Conservation (phyloP, 176 grass and related monocot species). For the Musa itinerans region DNA sequence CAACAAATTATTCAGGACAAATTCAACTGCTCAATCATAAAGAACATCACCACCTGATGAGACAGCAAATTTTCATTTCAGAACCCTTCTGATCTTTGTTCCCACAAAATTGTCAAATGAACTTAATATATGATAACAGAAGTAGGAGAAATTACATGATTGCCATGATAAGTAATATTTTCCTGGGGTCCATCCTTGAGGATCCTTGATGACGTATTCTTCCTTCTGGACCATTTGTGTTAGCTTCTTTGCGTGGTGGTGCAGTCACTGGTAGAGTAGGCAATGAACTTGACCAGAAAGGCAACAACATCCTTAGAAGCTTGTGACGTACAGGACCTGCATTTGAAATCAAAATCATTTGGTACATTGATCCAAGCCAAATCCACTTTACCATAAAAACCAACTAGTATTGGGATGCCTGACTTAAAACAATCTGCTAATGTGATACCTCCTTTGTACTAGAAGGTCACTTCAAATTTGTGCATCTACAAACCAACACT, state of each 20-base stretch:
- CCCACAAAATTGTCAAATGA: neutral
- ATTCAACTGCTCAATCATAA: no score
- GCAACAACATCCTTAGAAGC: slow-evolving; percentile 87
- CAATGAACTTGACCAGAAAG: slow-evolving; percentile 89
- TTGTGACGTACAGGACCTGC: slow-evolving; percentile 81
- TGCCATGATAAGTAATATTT: slow-evolving; percentile 81
- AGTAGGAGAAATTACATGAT: slow-evolving; percentile 50
- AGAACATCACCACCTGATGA: no score
- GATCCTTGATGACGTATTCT: slow-evolving; percentile 53
- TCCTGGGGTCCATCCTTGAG: slow-evolving; percentile 81
- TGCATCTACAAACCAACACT: no score
- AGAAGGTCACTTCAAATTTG: no score
- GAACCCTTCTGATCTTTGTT: neutral
- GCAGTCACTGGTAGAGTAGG: slow-evolving; percentile 86
- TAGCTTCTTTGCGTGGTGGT: slow-evolving; percentile 56
- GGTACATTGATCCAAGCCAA: neutral
- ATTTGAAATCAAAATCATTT: neutral
- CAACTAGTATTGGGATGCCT: no score
- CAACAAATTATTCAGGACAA: neutral
- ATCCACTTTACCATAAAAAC: neutral
- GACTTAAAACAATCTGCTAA: no score
- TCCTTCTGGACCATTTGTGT: slow-evolving; percentile 48
- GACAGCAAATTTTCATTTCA: neutral
- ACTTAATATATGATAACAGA: neutral
- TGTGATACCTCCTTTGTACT: no score